Conservation (phyloP, 1,284 basidiomycete species). For the Trametes pubescens region DNA sequence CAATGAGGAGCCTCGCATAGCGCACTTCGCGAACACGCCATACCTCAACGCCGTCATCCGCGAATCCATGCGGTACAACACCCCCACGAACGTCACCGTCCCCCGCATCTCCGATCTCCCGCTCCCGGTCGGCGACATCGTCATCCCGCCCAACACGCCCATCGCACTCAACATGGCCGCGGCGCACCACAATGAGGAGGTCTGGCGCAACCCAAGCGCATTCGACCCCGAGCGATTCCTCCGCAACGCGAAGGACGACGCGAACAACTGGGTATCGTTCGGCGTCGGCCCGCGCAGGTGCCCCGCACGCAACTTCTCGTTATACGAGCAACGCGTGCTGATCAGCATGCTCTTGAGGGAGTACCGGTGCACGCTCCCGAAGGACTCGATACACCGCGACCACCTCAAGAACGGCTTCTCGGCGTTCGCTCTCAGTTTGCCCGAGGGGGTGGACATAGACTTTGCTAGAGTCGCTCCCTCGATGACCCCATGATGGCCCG, state of each 20-base stretch:
- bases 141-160: constrained; percentile 37
- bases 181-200: constrained; percentile 40
- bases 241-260: constrained; percentile 9
- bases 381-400: constrained; percentile 37
- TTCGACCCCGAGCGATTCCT: constrained; percentile 39
- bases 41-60: constrained; percentile 44
- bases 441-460: constrained; percentile 35
- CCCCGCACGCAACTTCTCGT: constrained; percentile 43
- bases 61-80: constrained; percentile 46
- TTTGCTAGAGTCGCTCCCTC: constrained; percentile 21
- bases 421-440: constrained; percentile 42
- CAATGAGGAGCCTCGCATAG: constrained; percentile 38
- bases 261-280: constrained; percentile 31
- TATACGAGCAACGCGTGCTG: constrained; percentile 44
- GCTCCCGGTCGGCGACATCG: constrained; percentile 25
- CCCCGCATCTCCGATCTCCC: constrained; percentile 37
- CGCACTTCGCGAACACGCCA: constrained; percentile 37
- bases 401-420: constrained; percentile 43
- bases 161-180: constrained; percentile 43
- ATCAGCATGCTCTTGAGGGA: constrained; percentile 41
- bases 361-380: constrained; percentile 42
- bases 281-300: constrained; percentile 39
- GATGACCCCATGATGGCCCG: neutral
- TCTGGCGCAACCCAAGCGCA: constrained; percentile 31
- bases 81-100: constrained; percentile 41